A percentile compares a stretch with the other conserved stretches of the same genome.
These are phyloP conservation scores for Leccinum sublutescens DNA, from an alignment of 768 basidiomycete species.

Conservation along the genomic window DNA sequence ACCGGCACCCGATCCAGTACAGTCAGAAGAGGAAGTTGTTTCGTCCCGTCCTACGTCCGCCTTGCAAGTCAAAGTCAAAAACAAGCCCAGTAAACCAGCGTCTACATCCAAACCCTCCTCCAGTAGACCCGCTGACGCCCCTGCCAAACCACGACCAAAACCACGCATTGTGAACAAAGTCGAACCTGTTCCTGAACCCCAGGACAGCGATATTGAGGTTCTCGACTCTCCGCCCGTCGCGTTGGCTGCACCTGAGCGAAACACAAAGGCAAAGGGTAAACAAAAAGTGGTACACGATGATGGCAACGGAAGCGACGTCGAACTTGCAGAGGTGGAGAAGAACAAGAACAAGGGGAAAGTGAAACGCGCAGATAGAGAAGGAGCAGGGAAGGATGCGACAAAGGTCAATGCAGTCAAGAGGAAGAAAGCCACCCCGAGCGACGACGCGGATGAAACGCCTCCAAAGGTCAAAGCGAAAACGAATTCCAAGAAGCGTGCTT, in stretches of 20 bases:
- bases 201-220: conserved; percentile 35
- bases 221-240: conserved; percentile 14
- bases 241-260: conserved; percentile 21
- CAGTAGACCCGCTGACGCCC: conserved; percentile 13
- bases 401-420: conserved; percentile 27
- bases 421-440: conserved; percentile 25
- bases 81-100: conserved; percentile 11
- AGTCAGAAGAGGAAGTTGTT: conserved; percentile 19
- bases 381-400: conserved; percentile 26
- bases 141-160: conserved; percentile 26
- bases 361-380: conserved; percentile 19
- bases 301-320: conserved; percentile 15
- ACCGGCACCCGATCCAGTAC: conserved; percentile 5
- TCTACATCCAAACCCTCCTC: conserved; percentile 22
- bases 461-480: conserved; percentile 19
- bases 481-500: conserved; percentile 19
- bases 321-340: conserved; percentile 26
- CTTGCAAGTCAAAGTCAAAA: conserved; percentile 13
- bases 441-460: conserved; percentile 13
- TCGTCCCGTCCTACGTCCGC: conserved; percentile 17
- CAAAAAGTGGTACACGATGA: conserved; percentile 32
- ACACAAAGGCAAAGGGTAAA: conserved; percentile 38
- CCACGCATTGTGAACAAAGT: conserved; percentile 16
- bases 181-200: conserved; percentile 16
- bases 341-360: conserved; percentile 26